Base-by-base conservation (phyloP, 352 stramenopile genomes). In the Saprolegnia parasitica region DNA sequence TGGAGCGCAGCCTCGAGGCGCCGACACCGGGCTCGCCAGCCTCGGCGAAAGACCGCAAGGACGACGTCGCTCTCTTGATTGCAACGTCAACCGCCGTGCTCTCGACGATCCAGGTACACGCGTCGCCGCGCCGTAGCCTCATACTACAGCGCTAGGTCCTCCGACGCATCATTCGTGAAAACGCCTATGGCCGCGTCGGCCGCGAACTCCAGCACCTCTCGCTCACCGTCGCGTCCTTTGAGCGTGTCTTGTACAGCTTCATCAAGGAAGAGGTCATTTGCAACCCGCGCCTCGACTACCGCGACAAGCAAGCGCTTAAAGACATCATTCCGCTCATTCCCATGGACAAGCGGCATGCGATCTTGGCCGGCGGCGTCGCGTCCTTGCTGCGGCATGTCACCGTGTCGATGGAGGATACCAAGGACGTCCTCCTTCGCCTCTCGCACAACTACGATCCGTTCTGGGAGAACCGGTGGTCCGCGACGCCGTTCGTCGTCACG, bases 281-380 rank as follows among this genome's bases (percentile, higher is more conserved):
- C 47, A 70, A 76, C 11, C 75, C 81, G 42, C 79, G 81, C 10
- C 78, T 93, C 29, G 79, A 93, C 64, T 93, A 93, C 32, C 83
- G 85, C 47, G 60, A 76, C 47, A 95, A 95, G 75, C 88, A 82
- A 49, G 87, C 87, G 35, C 74, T 95, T 32, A 95, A 95, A 68
- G 87, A 95, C 68, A 89, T 95, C 71, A 93, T 95, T 49, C 87
- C 87, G 42, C 74, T 95, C 26, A 95, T 95, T 32, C 85, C 85
- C 10, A 88, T 78, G 5, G 81, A 90, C 67, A 83, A 93, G 67
- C 78, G 85, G 32, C 92, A 84, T 73, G 91, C 87, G 23, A 91
- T 95, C 58, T 71, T 95, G 10, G 91, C 82, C 0, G 87, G 87
- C 46, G 87, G 87, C 23, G 68, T 95, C 24, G 82, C 79, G 21